A percentile compares a stretch with the other conserved stretches of the same genome.
phyloP scores from a whole-genome alignment of 2,329 filamentous ascomycete genomes.

The Colletotrichum orbiculare region DNA sequence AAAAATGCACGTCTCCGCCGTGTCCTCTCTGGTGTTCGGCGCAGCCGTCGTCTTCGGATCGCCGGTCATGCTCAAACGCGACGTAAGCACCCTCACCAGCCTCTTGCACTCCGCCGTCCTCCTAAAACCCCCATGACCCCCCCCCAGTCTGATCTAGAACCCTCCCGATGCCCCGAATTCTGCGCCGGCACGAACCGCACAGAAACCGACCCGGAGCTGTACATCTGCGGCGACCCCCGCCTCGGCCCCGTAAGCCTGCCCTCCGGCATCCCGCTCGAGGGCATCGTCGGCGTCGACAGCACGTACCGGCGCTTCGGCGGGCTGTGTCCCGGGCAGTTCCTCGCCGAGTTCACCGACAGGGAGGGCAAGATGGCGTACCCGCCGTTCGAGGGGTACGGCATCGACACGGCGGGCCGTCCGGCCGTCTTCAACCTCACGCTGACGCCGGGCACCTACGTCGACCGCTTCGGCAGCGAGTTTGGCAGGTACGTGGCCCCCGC shows the following conservation, averaged over 20 bases:
- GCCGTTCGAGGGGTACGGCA: constrained; percentile 52
- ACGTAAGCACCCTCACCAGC: no score
- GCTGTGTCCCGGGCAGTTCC: constrained; percentile 53
- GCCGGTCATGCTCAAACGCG: no score
- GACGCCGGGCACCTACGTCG: constrained; percentile 53
- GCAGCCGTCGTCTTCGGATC: no score
- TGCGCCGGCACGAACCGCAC: no score
- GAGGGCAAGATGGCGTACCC: constrained; percentile 51
- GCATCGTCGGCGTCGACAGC: constrained; percentile 36
- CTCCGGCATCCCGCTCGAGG: constrained; percentile 47
- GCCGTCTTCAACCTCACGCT: constrained; percentile 56
- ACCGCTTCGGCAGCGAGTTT: constrained; percentile 59
- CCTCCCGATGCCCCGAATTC: no score
- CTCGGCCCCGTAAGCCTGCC: constrained; percentile 51
- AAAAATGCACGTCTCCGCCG: no score
- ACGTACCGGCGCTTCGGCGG: constrained; percentile 53
- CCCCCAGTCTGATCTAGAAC: no score
- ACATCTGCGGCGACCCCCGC: constrained; percentile 50
- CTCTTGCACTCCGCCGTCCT: no score
- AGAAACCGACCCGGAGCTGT: constrained; percentile 24
- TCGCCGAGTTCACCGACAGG: constrained; percentile 46
- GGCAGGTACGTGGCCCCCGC: constrained; percentile 56
- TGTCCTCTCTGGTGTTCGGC: no score
- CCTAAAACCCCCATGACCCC: no score
- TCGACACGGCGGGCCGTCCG: constrained; percentile 46